Conservation (phyloP, 2,329 filamentous ascomycete genomes). For the Podosphaera leucotricha region DNA sequence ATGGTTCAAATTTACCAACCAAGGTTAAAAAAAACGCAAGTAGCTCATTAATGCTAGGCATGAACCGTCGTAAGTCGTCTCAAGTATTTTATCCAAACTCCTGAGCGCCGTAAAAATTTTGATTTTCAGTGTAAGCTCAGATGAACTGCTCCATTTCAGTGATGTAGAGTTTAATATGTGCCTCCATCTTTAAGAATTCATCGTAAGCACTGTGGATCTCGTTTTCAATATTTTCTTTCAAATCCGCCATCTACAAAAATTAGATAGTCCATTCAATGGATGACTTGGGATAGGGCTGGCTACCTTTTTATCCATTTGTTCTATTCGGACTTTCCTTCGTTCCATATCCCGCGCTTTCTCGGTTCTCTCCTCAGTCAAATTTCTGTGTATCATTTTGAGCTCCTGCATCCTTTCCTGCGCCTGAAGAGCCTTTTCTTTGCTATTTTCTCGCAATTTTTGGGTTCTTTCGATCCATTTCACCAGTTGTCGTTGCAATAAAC, state of each 20-base stretch:
- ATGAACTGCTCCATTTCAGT: constrained; percentile 95
- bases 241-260: constrained; percentile 59
- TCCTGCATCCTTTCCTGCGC: constrained; percentile 83
- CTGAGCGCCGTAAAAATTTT: constrained; percentile 3
- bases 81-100: constrained; percentile 10
- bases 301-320: constrained; percentile 98
- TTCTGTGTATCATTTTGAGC: constrained; percentile 54
- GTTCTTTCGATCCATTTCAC: constrained; percentile 71
- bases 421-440: constrained; percentile 54
- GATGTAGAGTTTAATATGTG: constrained; percentile 92
- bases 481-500: constrained; percentile 61
- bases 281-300: constrained; percentile 10
- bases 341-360: constrained; percentile 87
- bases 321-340: constrained; percentile 71
- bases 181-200: constrained; percentile 93
- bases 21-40: constrained; percentile 16
- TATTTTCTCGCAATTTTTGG: constrained; percentile 58
- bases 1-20: constrained; percentile 36
- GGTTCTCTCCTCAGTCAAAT: constrained; percentile 59
- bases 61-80: not conserved
- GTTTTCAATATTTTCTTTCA: constrained; percentile 92
- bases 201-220: constrained; percentile 79
- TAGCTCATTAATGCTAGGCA: not conserved
- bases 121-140: constrained; percentile 1
- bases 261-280: constrained; percentile 9